Conservation (phyloP, 73 alveolate genomes). For the Blepharisma japonicum region DNA sequence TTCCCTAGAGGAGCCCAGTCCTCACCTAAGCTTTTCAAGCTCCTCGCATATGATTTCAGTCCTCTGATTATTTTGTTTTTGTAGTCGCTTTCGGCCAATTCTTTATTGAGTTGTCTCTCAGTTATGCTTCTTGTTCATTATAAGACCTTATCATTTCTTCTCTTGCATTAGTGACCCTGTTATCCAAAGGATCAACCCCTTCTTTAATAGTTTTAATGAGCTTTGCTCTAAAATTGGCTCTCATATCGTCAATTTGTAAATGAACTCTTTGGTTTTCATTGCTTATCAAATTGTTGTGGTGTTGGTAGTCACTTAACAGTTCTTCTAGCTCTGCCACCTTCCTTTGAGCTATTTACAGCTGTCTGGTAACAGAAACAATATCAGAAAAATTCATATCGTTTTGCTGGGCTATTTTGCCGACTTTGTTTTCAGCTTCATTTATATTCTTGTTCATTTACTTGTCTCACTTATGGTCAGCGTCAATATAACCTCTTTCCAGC, state of each 20-base stretch:
- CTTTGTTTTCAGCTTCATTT: constrained; percentile 46
- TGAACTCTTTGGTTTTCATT: constrained; percentile 71
- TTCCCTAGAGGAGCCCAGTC: constrained; percentile 97
- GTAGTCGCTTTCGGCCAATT: constrained; percentile 6
- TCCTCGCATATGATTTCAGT: constrained; percentile 85
- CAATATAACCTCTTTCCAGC: constrained; percentile 68
- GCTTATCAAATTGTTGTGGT: background rate
- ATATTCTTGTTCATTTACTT: constrained; percentile 49
- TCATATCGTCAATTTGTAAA: constrained; percentile 68
- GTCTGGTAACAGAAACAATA: constrained; percentile 57
- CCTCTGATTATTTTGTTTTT: constrained; percentile 41
- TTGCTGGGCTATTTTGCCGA: constrained; percentile 64
- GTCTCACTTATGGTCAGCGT: constrained; percentile 45
- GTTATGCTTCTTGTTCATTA: constrained; percentile 92
- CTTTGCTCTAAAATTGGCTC: constrained; percentile 53
- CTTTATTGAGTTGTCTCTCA: constrained; percentile 81
- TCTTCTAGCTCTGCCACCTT: constrained; percentile 92
- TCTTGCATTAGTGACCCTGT: constrained; percentile 50
- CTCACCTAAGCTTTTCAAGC: constrained; percentile 84
- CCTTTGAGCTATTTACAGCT: constrained; percentile 85
- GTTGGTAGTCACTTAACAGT: constrained; percentile 60
- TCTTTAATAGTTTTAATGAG: background rate
- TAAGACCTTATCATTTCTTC: constrained; percentile 91
- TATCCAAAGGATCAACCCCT: background rate
- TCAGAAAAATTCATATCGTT: constrained; percentile 81